Conservation (phyloP, 306 rosid genomes). For the Medicago lupulina region DNA sequence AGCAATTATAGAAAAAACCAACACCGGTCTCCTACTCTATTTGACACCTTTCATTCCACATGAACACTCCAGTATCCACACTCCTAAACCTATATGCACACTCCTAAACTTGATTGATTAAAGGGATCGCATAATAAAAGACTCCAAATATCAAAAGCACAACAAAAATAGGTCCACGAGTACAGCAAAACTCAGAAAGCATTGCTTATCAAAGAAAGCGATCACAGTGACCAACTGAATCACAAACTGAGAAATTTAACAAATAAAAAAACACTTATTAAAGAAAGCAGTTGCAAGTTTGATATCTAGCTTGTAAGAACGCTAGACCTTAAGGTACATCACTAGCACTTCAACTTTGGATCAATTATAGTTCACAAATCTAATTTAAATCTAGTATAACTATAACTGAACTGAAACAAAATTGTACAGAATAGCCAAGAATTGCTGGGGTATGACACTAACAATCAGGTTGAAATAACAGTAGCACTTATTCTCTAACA, state of each 20-base stretch:
- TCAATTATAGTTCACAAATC: neutral
- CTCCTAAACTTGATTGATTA: neutral
- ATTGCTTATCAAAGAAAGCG: neutral
- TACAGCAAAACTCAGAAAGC: neutral
- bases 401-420: too few species aligned
- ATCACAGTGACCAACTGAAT: neutral
- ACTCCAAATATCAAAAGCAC: neutral
- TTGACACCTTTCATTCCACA: neutral
- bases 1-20: neutral
- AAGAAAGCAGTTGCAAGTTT: neutral
- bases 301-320: too few species aligned
- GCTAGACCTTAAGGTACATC: too few species aligned
- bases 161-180: neutral
- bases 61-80: neutral
- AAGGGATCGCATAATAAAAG: neutral
- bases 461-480: too few species aligned
- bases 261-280: neutral
- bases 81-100: neutral
- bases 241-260: neutral
- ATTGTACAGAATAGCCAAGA: neutral
- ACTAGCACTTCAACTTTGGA: neutral
- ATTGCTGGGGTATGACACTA: too few species aligned
- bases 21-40: neutral
- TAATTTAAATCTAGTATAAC: too few species aligned
- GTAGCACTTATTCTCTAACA: neutral